A percentile compares a stretch with the other conserved stretches of the same genome.
Evolutionary conservation across 208 protist species (phyloP).

Genomic region (Cochliopodium minus): DNA sequence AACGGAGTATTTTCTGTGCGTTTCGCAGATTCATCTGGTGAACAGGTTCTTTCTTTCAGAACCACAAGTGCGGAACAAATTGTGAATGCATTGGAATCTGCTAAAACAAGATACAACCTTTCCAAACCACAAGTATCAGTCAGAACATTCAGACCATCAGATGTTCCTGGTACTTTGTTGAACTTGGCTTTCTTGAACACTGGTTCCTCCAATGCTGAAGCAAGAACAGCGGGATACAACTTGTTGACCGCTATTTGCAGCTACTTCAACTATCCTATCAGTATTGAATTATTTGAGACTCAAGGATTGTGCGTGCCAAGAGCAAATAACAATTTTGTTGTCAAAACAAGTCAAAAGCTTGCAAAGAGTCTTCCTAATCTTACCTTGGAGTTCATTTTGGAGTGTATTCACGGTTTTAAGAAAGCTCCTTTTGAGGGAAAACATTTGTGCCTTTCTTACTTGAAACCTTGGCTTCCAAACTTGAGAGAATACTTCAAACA

Average conservation of each 20-base stretch:
- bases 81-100: no score
- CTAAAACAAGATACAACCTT: no score
- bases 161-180: constrained; percentile 2
- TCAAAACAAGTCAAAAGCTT: not conserved
- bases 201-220: not conserved
- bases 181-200: constrained; percentile 1
- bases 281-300: not conserved
- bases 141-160: not conserved
- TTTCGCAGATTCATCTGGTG: no score
- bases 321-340: not conserved
- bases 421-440: no score
- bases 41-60: no score
- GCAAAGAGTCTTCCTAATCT: not conserved
- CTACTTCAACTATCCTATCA: not conserved
- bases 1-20: no score
- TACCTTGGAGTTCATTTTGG: not conserved
- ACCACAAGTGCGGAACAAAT: no score
- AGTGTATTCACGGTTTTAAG: no score
- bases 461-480: constrained; percentile 8
- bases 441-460: not conserved
- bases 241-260: not conserved
- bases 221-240: not conserved
- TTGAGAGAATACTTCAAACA: not conserved
- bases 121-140: no score
- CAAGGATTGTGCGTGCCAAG: not conserved